phyloP scores from a whole-genome alignment of 2,329 filamentous ascomycete genomes.

The Aureobasidium uvarum region DNA sequence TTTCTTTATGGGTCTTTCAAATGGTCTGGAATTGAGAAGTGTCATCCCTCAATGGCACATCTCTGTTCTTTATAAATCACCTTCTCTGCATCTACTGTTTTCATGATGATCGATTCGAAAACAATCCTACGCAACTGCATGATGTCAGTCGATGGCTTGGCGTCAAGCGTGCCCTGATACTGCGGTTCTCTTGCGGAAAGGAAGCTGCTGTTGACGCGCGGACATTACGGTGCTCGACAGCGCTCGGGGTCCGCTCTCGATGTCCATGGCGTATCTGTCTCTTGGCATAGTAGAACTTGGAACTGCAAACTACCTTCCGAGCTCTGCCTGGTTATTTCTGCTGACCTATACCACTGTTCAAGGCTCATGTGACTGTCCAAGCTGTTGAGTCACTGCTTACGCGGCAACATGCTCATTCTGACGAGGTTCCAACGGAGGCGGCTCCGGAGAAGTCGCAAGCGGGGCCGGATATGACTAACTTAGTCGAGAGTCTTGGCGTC shows the following conservation, averaged over 20 bases:
- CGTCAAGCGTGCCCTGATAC: background rate
- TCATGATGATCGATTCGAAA: background rate
- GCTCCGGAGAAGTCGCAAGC: background rate
- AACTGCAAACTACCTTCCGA: background rate
- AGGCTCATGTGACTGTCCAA: background rate
- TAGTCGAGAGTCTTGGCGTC: background rate
- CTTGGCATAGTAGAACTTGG: background rate
- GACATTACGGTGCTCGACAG: background rate
- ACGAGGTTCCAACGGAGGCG: background rate
- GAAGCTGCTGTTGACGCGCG: slow-evolving; percentile 5
- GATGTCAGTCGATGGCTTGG: slow-evolving; percentile 13
- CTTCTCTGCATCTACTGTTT: background rate
- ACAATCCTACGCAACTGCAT: background rate
- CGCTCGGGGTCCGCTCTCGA: background rate
- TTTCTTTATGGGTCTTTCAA: background rate
- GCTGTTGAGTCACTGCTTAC: background rate
- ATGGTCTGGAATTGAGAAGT: background rate
- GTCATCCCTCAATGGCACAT: background rate
- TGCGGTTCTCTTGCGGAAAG: too few species aligned
- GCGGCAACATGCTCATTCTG: background rate
- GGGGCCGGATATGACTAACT: background rate
- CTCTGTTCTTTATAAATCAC: background rate
- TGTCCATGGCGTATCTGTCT: background rate
- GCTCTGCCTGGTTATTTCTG: background rate
- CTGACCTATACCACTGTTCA: background rate